Evolutionary conservation across 805 yeast species (phyloP), one percentile per base, ranked within the genome.

Genomic region (Kurtzmaniella cleridarum): DNA sequence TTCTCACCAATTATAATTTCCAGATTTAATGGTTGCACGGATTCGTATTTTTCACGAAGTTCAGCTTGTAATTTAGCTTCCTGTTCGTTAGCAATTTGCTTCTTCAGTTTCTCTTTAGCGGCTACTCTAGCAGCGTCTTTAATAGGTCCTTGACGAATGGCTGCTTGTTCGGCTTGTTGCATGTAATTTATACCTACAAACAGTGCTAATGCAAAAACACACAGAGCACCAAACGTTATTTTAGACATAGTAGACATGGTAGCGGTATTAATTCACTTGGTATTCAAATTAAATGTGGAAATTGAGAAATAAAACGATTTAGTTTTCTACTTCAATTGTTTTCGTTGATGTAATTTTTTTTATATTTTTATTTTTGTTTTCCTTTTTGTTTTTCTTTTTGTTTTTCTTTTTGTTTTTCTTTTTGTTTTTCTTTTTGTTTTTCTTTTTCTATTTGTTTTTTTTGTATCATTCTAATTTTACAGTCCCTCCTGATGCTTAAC

Each of bases 201-300:
- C 0, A 93, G 73, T 2, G 71, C 75, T 0, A 67, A 77, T 2
- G 87, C 78, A 36, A 77, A 63, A 1, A 71, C 49, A 18, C 78
- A 66, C 12, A 87, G 71, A 10, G 73, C 47, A 0, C 76, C 89
- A 30, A 87, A 71, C 3, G 95, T 87, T 24, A 81, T 60, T 57
- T 84, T 87, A 27, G 95, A 79, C 2, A 90, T 86, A 36, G 83
- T 75, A 24, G 95, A 85, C 96, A 87, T 86, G 20, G 24, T 20
- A 8, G 24, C 24, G 8, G 24, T 5, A 8, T 20, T 20, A 5
- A 8, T 5, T 20, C 24, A 20, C 24, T 20, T 20, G 5, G 24
- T 5, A 20, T 20, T 20, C 24, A 20, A 20, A 5, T 5, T 8
- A 20, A 20, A 20, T 20, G 24, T 20, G 24, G 24, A 5, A 8